phyloP scores from a whole-genome alignment of 1,284 basidiomycete genomes.

The Moniliella sp. region DNA sequence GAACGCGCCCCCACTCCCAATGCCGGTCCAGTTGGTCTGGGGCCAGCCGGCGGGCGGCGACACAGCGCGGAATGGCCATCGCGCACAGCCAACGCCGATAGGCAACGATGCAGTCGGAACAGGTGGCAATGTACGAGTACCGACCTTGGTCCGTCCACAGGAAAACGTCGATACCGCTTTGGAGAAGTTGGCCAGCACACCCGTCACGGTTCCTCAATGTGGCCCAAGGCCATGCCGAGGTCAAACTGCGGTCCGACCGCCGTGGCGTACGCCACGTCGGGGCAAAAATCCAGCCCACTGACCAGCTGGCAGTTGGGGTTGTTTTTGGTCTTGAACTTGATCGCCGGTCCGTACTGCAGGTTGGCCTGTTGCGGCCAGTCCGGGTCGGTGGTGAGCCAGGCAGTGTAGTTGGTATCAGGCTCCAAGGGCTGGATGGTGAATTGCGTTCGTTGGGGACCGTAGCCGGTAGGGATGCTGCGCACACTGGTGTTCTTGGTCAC shows the following conservation, averaged over 20 bases:
- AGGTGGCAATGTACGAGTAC: constrained; percentile 35
- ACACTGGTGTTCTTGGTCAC: constrained; percentile 12
- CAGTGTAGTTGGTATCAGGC: constrained; percentile 31
- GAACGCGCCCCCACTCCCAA: too few species aligned
- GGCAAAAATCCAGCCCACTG: constrained; percentile 15
- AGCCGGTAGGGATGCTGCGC: constrained; percentile 9
- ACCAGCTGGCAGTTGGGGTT: too few species aligned
- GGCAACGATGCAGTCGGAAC: constrained; percentile 30
- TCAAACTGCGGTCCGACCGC: constrained; percentile 26
- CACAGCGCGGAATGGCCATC: constrained; percentile 35
- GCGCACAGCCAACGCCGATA: constrained; percentile 36
- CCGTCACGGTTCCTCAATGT: constrained; percentile 25
- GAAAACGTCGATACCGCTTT: constrained; percentile 35
- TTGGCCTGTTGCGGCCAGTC: constrained; percentile 5
- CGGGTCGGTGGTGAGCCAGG: constrained; percentile 26
- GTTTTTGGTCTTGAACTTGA: constrained; percentile 32
- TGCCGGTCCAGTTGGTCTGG: too few species aligned
- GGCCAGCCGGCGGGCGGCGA: constrained; percentile 22
- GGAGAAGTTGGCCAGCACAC: constrained; percentile 32
- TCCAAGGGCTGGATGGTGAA: constrained; percentile 15
- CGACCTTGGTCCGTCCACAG: constrained; percentile 29
- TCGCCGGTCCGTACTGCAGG: constrained; percentile 9
- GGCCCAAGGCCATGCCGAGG: constrained; percentile 16
- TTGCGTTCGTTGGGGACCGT: constrained; percentile 5
- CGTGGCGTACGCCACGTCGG: constrained; percentile 36